Evolutionary conservation across 768 basidiomycete genomes (phyloP).

Genomic region (Mycena floridula): DNA sequence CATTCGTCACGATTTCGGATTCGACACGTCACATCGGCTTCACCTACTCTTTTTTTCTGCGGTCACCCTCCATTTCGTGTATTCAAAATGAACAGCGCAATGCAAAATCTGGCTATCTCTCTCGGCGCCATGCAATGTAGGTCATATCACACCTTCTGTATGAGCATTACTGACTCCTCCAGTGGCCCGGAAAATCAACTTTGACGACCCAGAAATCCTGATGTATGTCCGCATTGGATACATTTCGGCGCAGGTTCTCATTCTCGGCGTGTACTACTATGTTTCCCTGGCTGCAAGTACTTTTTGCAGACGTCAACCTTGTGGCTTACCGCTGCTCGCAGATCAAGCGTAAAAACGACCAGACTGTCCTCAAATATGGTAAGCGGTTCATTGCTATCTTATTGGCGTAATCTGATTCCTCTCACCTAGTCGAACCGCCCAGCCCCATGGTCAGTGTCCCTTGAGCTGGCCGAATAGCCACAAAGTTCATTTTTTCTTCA

Average conservation of each 20-base stretch:
- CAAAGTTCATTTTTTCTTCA: slow-evolving; percentile 16
- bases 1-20: too few species aligned
- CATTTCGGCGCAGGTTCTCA: slow-evolving; percentile 63
- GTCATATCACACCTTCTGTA: slow-evolving; percentile 9
- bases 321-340: slow-evolving; percentile 23
- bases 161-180: slow-evolving; percentile 5
- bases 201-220: slow-evolving; percentile 82
- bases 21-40: too few species aligned
- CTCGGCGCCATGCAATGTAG: slow-evolving; percentile 90
- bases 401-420: slow-evolving; percentile 6
- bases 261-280: slow-evolving; percentile 76
- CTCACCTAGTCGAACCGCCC: slow-evolving; percentile 61
- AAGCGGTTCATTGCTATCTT: slow-evolving; percentile 17
- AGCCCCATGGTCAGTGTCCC: slow-evolving; percentile 62
- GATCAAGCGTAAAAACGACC: slow-evolving; percentile 95
- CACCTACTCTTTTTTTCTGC: neutral
- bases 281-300: slow-evolving; percentile 61
- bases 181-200: slow-evolving; percentile 90
- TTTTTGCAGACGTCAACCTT: neutral
- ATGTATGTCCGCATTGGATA: slow-evolving; percentile 83
- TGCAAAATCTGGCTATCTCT: slow-evolving; percentile 83
- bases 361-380: slow-evolving; percentile 95
- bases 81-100: slow-evolving; percentile 60
- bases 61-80: slow-evolving; percentile 1
- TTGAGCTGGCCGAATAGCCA: neutral